These are phyloP conservation scores for Umbelopsis sp. DNA, from an alignment of 192 early-diverging fungal genomes.

Conservation along the genomic window DNA sequence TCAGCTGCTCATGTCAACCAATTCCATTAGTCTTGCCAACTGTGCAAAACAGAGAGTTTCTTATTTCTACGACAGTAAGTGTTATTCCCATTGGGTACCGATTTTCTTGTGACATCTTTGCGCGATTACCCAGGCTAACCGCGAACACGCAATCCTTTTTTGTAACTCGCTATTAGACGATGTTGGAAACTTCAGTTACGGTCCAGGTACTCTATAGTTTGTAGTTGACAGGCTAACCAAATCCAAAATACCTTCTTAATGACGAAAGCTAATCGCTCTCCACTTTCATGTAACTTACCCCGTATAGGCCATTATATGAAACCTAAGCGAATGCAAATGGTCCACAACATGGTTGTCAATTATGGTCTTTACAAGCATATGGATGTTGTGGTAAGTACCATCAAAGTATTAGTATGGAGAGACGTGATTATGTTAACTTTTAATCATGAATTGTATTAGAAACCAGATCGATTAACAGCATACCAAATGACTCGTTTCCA, in stretches of 20 bases:
- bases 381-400: conserved; percentile 62
- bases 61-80: conserved; percentile 63
- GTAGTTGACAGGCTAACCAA: too few species aligned
- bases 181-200: conserved; percentile 87
- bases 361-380: conserved; percentile 95
- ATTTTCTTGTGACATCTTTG: background rate
- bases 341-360: conserved; percentile 88
- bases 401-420: background rate
- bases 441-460: conserved; percentile 32
- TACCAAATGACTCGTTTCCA: conserved; percentile 94
- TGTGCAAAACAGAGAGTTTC: conserved; percentile 59
- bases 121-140: background rate
- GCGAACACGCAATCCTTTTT: background rate
- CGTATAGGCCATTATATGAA: conserved; percentile 93
- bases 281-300: background rate
- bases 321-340: conserved; percentile 93
- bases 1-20: conserved; percentile 24
- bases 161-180: conserved; percentile 52
- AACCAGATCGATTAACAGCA: conserved; percentile 80
- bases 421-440: background rate
- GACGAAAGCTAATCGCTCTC: background rate
- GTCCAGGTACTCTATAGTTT: conserved; percentile 37
- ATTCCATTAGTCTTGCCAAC: conserved; percentile 45
- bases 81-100: background rate
- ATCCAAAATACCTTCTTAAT: too few species aligned